phyloP scores from a whole-genome alignment of 2,329 filamentous ascomycete genomes.

The Tolypocladium ophioglossoides region DNA sequence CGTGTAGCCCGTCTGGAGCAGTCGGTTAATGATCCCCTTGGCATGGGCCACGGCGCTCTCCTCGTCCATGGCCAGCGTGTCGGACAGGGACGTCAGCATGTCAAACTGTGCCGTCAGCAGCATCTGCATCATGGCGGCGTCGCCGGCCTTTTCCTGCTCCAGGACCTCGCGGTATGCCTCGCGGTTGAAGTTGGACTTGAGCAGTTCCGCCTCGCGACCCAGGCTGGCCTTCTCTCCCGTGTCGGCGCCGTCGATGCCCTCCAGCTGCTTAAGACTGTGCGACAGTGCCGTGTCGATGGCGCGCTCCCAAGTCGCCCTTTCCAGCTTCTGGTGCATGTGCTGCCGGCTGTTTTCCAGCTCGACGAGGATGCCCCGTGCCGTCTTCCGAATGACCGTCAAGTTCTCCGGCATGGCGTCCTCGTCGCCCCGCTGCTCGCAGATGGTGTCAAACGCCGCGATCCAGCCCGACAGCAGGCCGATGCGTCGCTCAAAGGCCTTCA shows the following conservation, averaged over 20 bases:
- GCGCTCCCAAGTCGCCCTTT: slow-evolving; percentile 77
- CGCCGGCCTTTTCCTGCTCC: slow-evolving; percentile 74
- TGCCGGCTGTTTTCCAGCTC: slow-evolving; percentile 87
- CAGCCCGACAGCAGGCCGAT: slow-evolving; percentile 82
- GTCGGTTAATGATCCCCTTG: slow-evolving; percentile 62
- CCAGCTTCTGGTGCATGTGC: slow-evolving; percentile 76
- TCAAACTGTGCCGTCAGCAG: slow-evolving; percentile 88
- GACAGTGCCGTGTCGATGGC: slow-evolving; percentile 79
- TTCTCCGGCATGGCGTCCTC: slow-evolving; percentile 55
- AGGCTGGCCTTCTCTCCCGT: slow-evolving; percentile 56
- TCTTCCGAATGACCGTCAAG: slow-evolving; percentile 69
- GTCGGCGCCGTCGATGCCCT: slow-evolving; percentile 41
- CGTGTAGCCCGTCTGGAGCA: slow-evolving; percentile 66
- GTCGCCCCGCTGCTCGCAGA: slow-evolving; percentile 53
- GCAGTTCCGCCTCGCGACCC: slow-evolving; percentile 70
- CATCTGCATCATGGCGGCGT: slow-evolving; percentile 68
- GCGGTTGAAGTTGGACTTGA: slow-evolving; percentile 72
- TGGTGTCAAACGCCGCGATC: slow-evolving; percentile 82
- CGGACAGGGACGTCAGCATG: slow-evolving; percentile 71
- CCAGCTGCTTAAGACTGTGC: slow-evolving; percentile 71
- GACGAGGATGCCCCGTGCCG: slow-evolving; percentile 75
- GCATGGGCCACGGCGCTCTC: slow-evolving; percentile 74
- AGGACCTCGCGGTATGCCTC: slow-evolving; percentile 68
- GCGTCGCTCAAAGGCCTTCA: slow-evolving; percentile 72
- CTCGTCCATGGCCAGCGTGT: slow-evolving; percentile 73